phyloP scores from a whole-genome alignment of 2,329 filamentous ascomycete genomes.

The Fusarium coffeatum region DNA sequence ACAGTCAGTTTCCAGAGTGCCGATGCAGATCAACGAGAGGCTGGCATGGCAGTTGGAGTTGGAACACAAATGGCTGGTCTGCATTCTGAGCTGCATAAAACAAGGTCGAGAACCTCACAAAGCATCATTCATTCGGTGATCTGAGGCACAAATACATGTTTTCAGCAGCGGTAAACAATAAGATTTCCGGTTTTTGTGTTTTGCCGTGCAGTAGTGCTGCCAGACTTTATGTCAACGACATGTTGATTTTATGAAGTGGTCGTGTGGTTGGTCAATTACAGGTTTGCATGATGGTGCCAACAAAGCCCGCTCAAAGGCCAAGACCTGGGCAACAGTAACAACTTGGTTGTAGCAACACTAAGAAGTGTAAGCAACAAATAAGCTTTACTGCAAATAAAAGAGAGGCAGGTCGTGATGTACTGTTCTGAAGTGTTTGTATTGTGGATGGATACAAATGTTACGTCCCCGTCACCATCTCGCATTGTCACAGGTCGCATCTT shows the following conservation, averaged over 20 bases:
- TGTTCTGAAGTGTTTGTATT: neutral
- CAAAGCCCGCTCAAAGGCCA: slow-evolving; percentile 14
- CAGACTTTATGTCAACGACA: slow-evolving; percentile 27
- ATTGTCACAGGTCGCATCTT: slow-evolving; percentile 32
- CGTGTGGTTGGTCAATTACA: slow-evolving; percentile 12
- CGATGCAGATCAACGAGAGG: slow-evolving; percentile 14
- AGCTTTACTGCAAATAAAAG: slow-evolving; percentile 1
- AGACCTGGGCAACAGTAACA: slow-evolving; percentile 10
- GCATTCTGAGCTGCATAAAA: neutral
- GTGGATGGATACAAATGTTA: slow-evolving; percentile 4
- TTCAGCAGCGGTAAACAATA: slow-evolving; percentile 9
- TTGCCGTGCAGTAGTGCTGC: slow-evolving; percentile 21
- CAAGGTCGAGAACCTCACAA: neutral
- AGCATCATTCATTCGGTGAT: slow-evolving; percentile 18
- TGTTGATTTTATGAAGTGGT: slow-evolving; percentile 10
- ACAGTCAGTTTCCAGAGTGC: neutral
- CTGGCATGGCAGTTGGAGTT: neutral
- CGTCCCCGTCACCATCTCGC: slow-evolving; percentile 14
- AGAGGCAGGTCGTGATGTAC: neutral
- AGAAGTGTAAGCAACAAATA: neutral
- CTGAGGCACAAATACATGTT: slow-evolving; percentile 19
- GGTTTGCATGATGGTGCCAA: neutral
- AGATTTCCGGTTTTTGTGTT: slow-evolving; percentile 27
- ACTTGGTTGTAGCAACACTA: neutral
- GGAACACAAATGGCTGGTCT: slow-evolving; percentile 3